Percentiles rank a stretch among this genome's conserved stretches.
Evolutionary conservation across 2,329 filamentous ascomycete genomes (phyloP).

Genomic region (Trichoderma sp.): DNA sequence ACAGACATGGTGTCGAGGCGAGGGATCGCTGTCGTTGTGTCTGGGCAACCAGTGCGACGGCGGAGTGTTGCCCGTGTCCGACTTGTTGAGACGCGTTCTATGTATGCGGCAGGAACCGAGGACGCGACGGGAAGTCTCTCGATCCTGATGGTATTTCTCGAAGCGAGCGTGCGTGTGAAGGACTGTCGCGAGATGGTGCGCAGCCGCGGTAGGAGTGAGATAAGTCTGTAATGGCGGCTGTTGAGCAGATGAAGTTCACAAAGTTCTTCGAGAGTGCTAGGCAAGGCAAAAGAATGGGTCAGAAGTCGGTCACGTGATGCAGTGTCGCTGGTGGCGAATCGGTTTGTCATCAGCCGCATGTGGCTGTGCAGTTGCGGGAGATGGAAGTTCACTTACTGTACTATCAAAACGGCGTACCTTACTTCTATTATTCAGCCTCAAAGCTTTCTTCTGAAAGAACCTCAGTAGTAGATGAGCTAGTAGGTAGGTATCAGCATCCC

Average conservation of each 20-base stretch:
- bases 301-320: slow-evolving; percentile 36
- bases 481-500: too few relatives aligned
- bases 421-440: not conserved
- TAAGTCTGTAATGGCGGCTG: slow-evolving; percentile 9
- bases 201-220: slow-evolving; percentile 1
- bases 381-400: not conserved
- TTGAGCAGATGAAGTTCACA: slow-evolving; percentile 32
- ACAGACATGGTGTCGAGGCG: slow-evolving; percentile 66
- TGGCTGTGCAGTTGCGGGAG: not conserved
- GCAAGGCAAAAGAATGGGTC: slow-evolving; percentile 38
- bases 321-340: slow-evolving; percentile 14
- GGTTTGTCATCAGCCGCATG: slow-evolving; percentile 16
- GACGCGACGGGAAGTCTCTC: slow-evolving; percentile 1
- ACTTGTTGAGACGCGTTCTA: slow-evolving; percentile 24
- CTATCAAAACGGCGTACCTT: not conserved
- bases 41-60: slow-evolving; percentile 18
- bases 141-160: not conserved
- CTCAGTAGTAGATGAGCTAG: too few relatives aligned
- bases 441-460: not conserved
- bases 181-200: slow-evolving; percentile 9
- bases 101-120: not conserved
- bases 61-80: slow-evolving; percentile 3
- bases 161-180: not conserved
- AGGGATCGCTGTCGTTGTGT: not conserved
- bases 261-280: slow-evolving; percentile 32